These are phyloP conservation scores for Capronia coronata DNA, from an alignment of 2,329 filamentous ascomycete species.

Conservation along the genomic window DNA sequence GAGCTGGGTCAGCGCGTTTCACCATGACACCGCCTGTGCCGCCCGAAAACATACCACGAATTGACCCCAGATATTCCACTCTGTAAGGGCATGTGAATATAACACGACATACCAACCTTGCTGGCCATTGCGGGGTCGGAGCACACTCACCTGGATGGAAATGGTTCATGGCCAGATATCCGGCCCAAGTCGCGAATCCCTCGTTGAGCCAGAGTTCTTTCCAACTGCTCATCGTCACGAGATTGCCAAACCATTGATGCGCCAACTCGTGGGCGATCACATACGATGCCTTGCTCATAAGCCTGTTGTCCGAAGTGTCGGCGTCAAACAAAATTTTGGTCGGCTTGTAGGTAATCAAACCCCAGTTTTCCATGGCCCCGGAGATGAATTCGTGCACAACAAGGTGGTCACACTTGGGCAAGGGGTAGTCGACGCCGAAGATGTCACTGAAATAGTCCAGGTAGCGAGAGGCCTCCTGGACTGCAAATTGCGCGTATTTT, in stretches of 20 bases:
- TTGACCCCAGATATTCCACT: slow-evolving; percentile 97
- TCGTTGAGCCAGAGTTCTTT: slow-evolving; percentile 91
- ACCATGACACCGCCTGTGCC: slow-evolving; percentile 44
- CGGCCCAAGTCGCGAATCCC: slow-evolving; percentile 96
- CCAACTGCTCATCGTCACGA: slow-evolving; percentile 95
- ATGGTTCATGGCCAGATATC: slow-evolving; percentile 85
- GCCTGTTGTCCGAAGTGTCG: slow-evolving; percentile 78
- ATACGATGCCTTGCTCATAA: slow-evolving; percentile 90
- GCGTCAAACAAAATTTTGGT: slow-evolving; percentile 96
- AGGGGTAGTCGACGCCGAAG: slow-evolving; percentile 85
- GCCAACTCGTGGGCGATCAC: slow-evolving; percentile 97
- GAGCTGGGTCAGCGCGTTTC: slow-evolving; percentile 35
- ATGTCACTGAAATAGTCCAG: slow-evolving; percentile 95
- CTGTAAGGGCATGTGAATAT: no score
- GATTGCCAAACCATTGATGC: slow-evolving; percentile 92
- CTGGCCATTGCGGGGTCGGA: no score
- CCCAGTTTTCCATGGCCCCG: slow-evolving; percentile 94
- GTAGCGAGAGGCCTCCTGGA: slow-evolving; percentile 85
- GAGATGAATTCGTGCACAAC: slow-evolving; percentile 84
- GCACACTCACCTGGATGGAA: no score
- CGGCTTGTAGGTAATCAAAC: slow-evolving; percentile 88
- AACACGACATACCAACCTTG: no score
- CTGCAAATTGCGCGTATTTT: slow-evolving; percentile 80
- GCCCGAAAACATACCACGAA: slow-evolving; percentile 66
- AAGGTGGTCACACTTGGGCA: slow-evolving; percentile 84